These are phyloP conservation scores for Phytopythium aichiense DNA, from an alignment of 352 stramenopile genomes.

Conservation along the genomic window DNA sequence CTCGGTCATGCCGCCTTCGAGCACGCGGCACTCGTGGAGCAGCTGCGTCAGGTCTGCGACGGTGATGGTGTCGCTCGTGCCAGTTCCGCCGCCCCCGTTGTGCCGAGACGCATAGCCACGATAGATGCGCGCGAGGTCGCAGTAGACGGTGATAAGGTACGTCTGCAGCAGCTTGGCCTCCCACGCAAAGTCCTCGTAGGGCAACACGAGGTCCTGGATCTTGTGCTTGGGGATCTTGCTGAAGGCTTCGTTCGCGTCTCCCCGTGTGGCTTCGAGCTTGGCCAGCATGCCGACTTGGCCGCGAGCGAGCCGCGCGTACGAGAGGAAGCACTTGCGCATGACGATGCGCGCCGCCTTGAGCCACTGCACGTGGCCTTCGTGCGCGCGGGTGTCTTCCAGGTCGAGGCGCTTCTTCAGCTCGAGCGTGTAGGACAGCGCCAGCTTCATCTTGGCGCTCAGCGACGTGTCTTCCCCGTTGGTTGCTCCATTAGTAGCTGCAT, in stretches of 20 bases:
- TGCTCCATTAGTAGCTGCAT: not conserved
- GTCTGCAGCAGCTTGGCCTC: constrained; percentile 72
- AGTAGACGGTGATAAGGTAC: constrained; percentile 62
- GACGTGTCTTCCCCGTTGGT: constrained; percentile 19
- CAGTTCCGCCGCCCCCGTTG: constrained; percentile 7
- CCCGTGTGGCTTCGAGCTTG: constrained; percentile 31
- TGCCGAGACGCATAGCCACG: constrained; percentile 51
- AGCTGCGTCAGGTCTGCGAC: constrained; percentile 56
- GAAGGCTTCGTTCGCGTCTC: constrained; percentile 65
- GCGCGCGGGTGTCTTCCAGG: constrained; percentile 45
- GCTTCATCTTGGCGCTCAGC: constrained; percentile 56
- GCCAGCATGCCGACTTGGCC: constrained; percentile 61
- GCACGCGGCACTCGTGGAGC: constrained; percentile 59
- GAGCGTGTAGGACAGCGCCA: constrained; percentile 62
- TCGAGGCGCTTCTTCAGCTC: constrained; percentile 73
- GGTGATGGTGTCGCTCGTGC: constrained; percentile 40
- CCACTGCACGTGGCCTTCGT: constrained; percentile 65
- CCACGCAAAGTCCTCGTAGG: constrained; percentile 66
- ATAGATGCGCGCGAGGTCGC: constrained; percentile 73
- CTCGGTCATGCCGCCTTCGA: constrained; percentile 40
- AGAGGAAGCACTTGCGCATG: constrained; percentile 77
- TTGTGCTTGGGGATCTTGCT: constrained; percentile 41
- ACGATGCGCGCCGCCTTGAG: constrained; percentile 66
- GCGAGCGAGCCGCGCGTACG: constrained; percentile 53
- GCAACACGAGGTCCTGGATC: constrained; percentile 44